Percentiles rank a stretch among this genome's conserved stretches.
These are phyloP conservation scores for Ophiostoma triangulosporum DNA, from an alignment of 2,329 filamentous ascomycete species.

Conservation along the genomic window DNA sequence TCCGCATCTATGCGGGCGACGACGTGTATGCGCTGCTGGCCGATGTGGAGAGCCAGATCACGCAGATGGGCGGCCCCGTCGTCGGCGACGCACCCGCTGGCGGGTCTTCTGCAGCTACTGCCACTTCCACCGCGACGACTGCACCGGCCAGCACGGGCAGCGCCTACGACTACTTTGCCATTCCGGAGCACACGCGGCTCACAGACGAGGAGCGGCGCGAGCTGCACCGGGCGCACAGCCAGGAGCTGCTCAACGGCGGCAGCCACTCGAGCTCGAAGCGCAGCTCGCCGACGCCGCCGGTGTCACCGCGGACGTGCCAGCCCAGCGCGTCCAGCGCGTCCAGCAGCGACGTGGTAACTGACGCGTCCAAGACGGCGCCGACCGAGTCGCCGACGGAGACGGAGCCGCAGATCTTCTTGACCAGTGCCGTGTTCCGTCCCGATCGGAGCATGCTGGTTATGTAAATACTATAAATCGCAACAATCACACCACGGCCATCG, in stretches of 20 bases:
- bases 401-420: conserved; percentile 29
- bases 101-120: neutral
- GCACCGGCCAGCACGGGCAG: neutral
- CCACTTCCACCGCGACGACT: neutral
- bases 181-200: conserved; percentile 14
- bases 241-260: conserved; percentile 32
- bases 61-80: conserved; percentile 21
- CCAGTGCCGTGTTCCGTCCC: conserved; percentile 37
- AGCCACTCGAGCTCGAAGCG: conserved; percentile 16
- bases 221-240: conserved; percentile 36
- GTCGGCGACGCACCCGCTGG: neutral
- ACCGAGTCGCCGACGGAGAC: conserved; percentile 6
- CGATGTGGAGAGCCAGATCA: conserved; percentile 51
- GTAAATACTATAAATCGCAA: neutral
- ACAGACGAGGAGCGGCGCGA: conserved; percentile 26
- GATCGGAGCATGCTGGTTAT: conserved; percentile 11
- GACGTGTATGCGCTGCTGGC: conserved; percentile 53
- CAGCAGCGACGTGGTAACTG: conserved; percentile 11
- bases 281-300: conserved; percentile 14
- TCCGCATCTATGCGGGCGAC: conserved; percentile 53
- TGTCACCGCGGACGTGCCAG: conserved; percentile 19
- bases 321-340: neutral
- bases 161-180: conserved; percentile 7
- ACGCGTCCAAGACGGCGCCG: no score
- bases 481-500: neutral